These are phyloP conservation scores for Agrocybe pediades DNA, from an alignment of 768 basidiomycete species.

Conservation along the genomic window DNA sequence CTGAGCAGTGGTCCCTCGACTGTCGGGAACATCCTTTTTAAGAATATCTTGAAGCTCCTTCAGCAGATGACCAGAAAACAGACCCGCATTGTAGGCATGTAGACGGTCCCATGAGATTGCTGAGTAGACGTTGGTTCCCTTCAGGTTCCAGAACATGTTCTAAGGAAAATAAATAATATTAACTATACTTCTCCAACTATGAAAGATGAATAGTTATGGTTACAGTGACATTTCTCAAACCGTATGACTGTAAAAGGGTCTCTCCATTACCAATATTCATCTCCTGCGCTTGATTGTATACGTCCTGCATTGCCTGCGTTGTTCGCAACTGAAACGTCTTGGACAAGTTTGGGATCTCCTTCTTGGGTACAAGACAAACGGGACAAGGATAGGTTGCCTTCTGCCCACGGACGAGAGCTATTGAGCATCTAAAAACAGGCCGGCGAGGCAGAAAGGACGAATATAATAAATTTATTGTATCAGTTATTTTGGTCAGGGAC, in stretches of 20 bases:
- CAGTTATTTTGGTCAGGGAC: neutral
- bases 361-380: slow-evolving; percentile 33
- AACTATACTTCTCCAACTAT: neutral
- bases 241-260: slow-evolving; percentile 16
- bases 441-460: neutral
- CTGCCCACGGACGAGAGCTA: slow-evolving; percentile 36
- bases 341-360: slow-evolving; percentile 23
- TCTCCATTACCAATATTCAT: slow-evolving; percentile 16
- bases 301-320: slow-evolving; percentile 12
- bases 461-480: neutral
- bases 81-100: slow-evolving; percentile 15
- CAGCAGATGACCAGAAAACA: slow-evolving; percentile 31
- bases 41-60: slow-evolving; percentile 21
- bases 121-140: slow-evolving; percentile 1
- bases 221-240: slow-evolving; percentile 27
- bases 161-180: slow-evolving; percentile 1
- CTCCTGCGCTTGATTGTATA: slow-evolving; percentile 11
- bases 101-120: slow-evolving; percentile 14
- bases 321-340: slow-evolving; percentile 17
- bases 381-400: slow-evolving; percentile 34
- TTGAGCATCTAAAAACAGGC: slow-evolving; percentile 31
- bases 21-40: slow-evolving; percentile 7
- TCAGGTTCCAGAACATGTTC: slow-evolving; percentile 15
- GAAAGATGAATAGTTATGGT: neutral
- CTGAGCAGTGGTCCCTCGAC: slow-evolving; percentile 10